Evolutionary conservation across 257 asterid species (phyloP).

Genomic region (Nicotiana otophora): DNA sequence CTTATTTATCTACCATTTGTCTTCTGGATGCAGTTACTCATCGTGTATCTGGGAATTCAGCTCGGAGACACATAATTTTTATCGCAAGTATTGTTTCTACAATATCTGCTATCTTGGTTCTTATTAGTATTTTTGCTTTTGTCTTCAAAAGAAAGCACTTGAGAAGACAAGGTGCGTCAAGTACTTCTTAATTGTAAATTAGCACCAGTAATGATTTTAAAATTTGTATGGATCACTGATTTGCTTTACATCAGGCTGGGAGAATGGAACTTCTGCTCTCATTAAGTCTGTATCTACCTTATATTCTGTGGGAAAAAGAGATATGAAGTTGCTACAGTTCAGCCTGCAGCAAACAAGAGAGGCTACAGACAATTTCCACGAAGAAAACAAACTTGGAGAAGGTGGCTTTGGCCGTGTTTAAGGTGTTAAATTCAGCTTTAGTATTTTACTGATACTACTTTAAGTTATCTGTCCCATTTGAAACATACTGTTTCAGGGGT

Average conservation of each 20-base stretch:
- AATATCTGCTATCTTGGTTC: neutral
- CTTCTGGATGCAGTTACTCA: neutral
- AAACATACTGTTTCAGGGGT: constrained; percentile 11
- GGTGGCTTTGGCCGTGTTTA: constrained; percentile 22
- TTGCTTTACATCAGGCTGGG: neutral
- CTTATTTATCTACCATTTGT: neutral
- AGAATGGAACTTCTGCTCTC: neutral
- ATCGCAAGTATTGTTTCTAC: neutral
- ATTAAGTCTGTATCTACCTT: neutral
- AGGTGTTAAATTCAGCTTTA: neutral
- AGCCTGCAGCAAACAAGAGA: constrained; percentile 2
- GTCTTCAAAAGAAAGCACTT: neutral
- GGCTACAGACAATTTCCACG: constrained; percentile 13
- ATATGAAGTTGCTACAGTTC: neutral
- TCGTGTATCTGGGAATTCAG: neutral
- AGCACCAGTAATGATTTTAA: neutral
- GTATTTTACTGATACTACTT: neutral
- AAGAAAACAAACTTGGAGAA: constrained; percentile 13
- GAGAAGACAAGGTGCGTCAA: constrained; percentile 1
- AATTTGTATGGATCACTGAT: neutral
- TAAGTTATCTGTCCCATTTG: neutral
- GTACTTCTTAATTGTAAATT: neutral
- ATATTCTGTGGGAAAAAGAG: neutral
- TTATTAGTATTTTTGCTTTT: neutral
- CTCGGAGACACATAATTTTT: neutral